Percentiles rank a stretch among this genome's conserved stretches.
Evolutionary conservation across 2,329 filamentous ascomycete species (phyloP).

Genomic region (Fusarium denticulatum): DNA sequence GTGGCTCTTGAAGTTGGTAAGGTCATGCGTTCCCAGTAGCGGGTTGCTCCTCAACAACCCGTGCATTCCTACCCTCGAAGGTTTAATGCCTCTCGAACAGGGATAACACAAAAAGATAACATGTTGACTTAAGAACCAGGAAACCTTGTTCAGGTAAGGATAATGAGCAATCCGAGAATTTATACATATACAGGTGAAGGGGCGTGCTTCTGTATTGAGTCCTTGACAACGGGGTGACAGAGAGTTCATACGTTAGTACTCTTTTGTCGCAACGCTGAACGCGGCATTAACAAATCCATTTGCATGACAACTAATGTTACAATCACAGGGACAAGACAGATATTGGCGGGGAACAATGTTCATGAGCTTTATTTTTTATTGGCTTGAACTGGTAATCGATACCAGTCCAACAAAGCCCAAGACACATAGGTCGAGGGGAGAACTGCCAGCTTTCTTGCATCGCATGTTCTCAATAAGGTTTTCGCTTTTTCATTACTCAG

Average conservation of each 20-base stretch:
- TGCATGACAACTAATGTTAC: not conserved
- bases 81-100: not conserved
- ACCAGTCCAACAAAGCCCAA: constrained; percentile 41
- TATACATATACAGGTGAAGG: not conserved
- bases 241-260: too few species aligned
- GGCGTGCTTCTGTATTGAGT: not conserved
- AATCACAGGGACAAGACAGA: not conserved
- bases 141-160: not conserved
- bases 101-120: not conserved
- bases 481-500: constrained; percentile 48
- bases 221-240: not conserved
- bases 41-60: not conserved
- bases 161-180: not conserved
- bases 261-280: not conserved
- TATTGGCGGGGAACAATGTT: constrained; percentile 46
- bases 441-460: constrained; percentile 22
- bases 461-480: constrained; percentile 40
- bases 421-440: constrained; percentile 41
- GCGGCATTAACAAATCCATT: not conserved
- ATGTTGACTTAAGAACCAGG: not conserved
- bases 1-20: not conserved
- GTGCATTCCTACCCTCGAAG: not conserved
- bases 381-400: constrained; percentile 39
- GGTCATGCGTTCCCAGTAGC: not conserved
- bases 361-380: constrained; percentile 52